phyloP scores from a whole-genome alignment of 2,329 filamentous ascomycete genomes.

The Calonectria montana region DNA sequence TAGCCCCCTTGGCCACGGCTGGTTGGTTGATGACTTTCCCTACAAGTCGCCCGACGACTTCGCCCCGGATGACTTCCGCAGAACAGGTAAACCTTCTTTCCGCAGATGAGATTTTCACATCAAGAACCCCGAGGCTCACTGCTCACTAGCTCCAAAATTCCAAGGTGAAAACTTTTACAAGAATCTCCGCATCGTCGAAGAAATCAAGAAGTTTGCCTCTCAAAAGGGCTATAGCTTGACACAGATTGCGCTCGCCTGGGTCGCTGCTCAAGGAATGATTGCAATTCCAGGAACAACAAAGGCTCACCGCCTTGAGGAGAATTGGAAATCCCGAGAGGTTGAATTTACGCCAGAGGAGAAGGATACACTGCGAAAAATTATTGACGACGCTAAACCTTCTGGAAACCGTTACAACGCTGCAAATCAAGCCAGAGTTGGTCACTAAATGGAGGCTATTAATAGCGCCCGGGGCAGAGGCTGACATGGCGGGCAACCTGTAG shows the following conservation, averaged over 20 bases:
- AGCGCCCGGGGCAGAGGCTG: background rate
- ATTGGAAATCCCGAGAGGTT: constrained; percentile 51
- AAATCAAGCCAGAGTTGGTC: constrained; percentile 20
- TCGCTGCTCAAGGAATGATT: constrained; percentile 55
- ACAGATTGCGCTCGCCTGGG: constrained; percentile 55
- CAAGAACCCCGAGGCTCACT: background rate
- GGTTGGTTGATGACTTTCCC: constrained; percentile 57
- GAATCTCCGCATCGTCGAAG: constrained; percentile 54
- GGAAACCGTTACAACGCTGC: constrained; percentile 11
- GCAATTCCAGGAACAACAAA: constrained; percentile 61
- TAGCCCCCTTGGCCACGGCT: constrained; percentile 59
- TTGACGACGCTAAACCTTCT: constrained; percentile 41
- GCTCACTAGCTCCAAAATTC: constrained; percentile 43
- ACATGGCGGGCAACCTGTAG: background rate
- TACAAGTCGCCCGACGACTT: constrained; percentile 60
- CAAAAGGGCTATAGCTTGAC: constrained; percentile 46
- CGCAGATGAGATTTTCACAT: background rate
- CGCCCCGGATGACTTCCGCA: constrained; percentile 53
- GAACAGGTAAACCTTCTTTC: constrained; percentile 43
- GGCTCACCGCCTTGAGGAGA: constrained; percentile 51
- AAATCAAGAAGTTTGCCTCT: constrained; percentile 53
- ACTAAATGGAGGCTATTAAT: background rate
- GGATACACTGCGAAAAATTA: constrained; percentile 51
- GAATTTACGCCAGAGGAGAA: constrained; percentile 52
- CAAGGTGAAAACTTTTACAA: constrained; percentile 59